Percentiles rank a stretch among this genome's conserved stretches.
phyloP scores from a whole-genome alignment of 208 protist species.

The Trypanosoma mega region DNA sequence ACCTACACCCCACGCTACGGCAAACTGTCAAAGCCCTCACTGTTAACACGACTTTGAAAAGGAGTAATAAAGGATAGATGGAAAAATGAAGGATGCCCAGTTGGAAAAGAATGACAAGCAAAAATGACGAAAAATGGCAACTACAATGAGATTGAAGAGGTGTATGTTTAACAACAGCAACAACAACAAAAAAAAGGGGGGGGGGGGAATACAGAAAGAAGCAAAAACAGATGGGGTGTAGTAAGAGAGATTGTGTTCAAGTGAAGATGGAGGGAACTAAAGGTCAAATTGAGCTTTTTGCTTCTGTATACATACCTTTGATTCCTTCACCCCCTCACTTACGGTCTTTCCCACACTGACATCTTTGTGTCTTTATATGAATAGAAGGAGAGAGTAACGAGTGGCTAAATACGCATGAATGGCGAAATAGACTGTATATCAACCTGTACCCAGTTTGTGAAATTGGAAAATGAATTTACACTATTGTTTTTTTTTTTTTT shows the following conservation, averaged over 20 bases:
- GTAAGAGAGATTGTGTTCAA: neutral
- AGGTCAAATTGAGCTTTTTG: neutral
- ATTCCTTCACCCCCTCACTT: too few species aligned
- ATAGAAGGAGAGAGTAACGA: neutral
- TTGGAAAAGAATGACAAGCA: too few species aligned
- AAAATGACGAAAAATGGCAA: too few species aligned
- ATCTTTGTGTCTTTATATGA: neutral
- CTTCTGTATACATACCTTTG: too few species aligned
- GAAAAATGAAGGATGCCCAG: too few species aligned
- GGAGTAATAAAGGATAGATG: too few species aligned
- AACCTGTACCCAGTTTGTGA: too few species aligned
- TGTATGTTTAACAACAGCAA: too few species aligned
- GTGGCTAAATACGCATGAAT: neutral
- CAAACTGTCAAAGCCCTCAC: slow-evolving; percentile 56
- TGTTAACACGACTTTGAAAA: slow-evolving; percentile 17
- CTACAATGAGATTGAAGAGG: too few species aligned
- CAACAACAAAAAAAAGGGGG: too few species aligned
- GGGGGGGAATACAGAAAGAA: neutral
- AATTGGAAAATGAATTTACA: slow-evolving; percentile 7
- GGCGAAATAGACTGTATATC: slow-evolving; percentile 6
- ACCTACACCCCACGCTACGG: slow-evolving; percentile 77
- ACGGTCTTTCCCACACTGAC: too few species aligned
- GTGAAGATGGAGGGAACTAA: neutral
- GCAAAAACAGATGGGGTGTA: neutral
- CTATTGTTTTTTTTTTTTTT: slow-evolving; percentile 15